These are phyloP conservation scores for Erythrophleum fordii DNA, from an alignment of 306 rosid species.

Conservation along the genomic window DNA sequence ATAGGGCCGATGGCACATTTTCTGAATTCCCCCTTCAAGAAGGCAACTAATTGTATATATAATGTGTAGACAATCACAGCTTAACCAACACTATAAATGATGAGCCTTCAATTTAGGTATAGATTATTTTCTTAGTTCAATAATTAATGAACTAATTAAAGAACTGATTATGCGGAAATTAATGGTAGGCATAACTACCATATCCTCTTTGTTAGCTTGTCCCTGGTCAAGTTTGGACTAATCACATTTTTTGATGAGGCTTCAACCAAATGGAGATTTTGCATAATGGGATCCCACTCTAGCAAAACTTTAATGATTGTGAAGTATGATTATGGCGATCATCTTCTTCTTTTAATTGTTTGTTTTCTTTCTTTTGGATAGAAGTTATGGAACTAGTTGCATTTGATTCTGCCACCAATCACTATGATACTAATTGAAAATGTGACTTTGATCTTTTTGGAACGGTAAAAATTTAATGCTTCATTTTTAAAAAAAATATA, in stretches of 20 bases:
- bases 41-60: too few relatives aligned
- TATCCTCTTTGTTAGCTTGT: constrained; percentile 4
- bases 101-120: not conserved
- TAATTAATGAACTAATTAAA: not conserved
- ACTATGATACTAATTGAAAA: not conserved
- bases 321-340: not conserved
- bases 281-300: constrained; percentile 21
- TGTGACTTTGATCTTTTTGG: not conserved
- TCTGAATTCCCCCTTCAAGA: too few relatives aligned
- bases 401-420: constrained; percentile 15
- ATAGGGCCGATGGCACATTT: too few relatives aligned
- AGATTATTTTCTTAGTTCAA: not conserved
- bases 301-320: not conserved
- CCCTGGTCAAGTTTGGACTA: not conserved
- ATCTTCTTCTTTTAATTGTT: not conserved
- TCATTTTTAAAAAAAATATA: too few relatives aligned
- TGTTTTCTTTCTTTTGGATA: not conserved
- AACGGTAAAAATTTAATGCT: too few relatives aligned
- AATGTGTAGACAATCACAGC: not conserved
- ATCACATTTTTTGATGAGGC: not conserved
- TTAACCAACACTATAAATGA: not conserved
- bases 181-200: constrained; percentile 12
- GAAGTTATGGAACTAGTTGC: not conserved
- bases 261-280: not conserved
- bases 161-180: not conserved